These are phyloP conservation scores for Croton setiger DNA, from an alignment of 441 rosid species.

Conservation along the genomic window DNA sequence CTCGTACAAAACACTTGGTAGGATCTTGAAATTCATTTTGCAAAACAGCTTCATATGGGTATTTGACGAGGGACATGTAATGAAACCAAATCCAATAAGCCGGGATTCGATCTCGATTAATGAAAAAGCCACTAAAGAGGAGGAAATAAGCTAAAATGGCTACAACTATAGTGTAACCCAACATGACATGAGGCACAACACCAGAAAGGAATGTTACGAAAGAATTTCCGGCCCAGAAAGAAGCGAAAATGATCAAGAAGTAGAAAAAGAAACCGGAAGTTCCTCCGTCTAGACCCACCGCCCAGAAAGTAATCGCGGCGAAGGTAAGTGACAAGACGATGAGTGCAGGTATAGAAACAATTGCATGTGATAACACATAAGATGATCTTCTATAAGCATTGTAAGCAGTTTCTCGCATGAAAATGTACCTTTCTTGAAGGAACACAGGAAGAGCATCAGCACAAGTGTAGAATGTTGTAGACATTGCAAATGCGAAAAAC, in stretches of 20 bases:
- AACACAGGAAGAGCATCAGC: slow-evolving; percentile 80
- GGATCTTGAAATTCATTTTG: slow-evolving; percentile 64
- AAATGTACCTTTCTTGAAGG: slow-evolving; percentile 76
- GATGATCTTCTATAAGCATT: slow-evolving; percentile 76
- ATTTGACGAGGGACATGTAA: slow-evolving; percentile 69
- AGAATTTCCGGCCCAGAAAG: slow-evolving; percentile 83
- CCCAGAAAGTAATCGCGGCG: slow-evolving; percentile 60
- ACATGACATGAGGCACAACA: slow-evolving; percentile 69
- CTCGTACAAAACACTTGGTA: slow-evolving; percentile 54
- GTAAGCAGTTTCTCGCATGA: slow-evolving; percentile 83
- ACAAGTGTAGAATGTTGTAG: slow-evolving; percentile 82
- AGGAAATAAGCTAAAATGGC: slow-evolving; percentile 76
- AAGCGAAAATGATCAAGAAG: slow-evolving; percentile 51
- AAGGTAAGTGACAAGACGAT: slow-evolving; percentile 54
- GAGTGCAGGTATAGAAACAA: slow-evolving; percentile 45
- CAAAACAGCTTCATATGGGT: slow-evolving; percentile 71
- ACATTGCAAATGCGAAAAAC: slow-evolving; percentile 84
- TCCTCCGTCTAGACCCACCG: slow-evolving; percentile 78
- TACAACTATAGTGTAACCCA: slow-evolving; percentile 76
- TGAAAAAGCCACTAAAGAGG: slow-evolving; percentile 84
- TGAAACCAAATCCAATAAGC: slow-evolving; percentile 88
- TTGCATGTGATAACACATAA: slow-evolving; percentile 64
- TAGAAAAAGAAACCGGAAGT: slow-evolving; percentile 54
- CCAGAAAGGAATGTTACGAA: slow-evolving; percentile 83
- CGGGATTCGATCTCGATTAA: slow-evolving; percentile 65